phyloP scores from a whole-genome alignment of 139 green algal genomes.

The Picochlorum sp. region DNA sequence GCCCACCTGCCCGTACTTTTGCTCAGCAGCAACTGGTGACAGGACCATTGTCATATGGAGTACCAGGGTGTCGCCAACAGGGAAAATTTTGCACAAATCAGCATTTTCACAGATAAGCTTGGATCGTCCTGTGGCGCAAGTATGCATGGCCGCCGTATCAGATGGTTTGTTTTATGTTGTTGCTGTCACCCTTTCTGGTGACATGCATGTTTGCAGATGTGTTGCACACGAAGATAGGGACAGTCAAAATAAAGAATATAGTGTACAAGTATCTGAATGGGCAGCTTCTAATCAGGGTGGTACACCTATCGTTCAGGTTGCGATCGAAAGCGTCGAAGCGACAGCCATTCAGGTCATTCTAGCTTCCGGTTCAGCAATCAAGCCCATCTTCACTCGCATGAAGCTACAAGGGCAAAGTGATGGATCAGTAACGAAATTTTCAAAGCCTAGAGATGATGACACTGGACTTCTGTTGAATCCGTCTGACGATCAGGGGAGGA shows the following conservation, averaged over 20 bases:
- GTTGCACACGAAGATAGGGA: neutral
- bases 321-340: neutral
- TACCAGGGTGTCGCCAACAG: neutral
- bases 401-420: no score
- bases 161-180: conserved; percentile 1
- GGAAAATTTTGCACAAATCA: conserved; percentile 1
- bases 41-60: conserved; percentile 8
- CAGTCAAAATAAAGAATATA: neutral
- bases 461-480: no score
- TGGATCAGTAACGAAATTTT: no score
- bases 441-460: no score
- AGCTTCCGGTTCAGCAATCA: conserved; percentile 1
- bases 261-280: neutral
- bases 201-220: conserved; percentile 5
- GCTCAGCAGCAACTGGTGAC: conserved; percentile 6
- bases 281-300: neutral
- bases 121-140: neutral
- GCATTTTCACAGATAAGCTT: neutral
- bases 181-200: neutral
- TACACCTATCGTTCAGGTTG: neutral
- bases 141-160: neutral
- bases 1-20: neutral
- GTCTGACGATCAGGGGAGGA: no score
- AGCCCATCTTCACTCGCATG: no score
- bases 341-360: neutral